These are phyloP conservation scores for Yarrowia yakushimensis DNA, from an alignment of 805 yeast genomes.

Conservation along the genomic window DNA sequence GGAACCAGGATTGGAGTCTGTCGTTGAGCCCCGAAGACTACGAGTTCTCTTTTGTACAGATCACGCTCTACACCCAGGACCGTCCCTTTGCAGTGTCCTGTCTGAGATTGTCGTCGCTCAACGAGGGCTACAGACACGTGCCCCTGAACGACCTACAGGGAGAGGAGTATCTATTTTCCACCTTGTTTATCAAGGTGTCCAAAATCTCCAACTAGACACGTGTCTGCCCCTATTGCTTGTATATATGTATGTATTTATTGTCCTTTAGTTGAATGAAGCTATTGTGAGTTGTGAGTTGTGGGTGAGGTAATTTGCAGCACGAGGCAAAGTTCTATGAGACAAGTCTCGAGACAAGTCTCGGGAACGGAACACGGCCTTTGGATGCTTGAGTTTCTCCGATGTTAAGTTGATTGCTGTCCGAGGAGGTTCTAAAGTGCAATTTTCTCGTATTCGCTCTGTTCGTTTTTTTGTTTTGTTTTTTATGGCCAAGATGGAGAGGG, in stretches of 20 bases:
- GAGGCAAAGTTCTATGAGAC: too few relatives aligned
- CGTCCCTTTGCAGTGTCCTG: constrained; percentile 56
- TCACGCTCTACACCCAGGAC: constrained; percentile 38
- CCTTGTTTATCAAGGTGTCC: constrained; percentile 44
- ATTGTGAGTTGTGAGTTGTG: not conserved
- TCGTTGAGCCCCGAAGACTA: constrained; percentile 28
- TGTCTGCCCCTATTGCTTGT: not conserved
- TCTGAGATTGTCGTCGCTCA: constrained; percentile 57
- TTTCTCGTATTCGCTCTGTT: too few relatives aligned
- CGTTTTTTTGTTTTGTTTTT: too few relatives aligned
- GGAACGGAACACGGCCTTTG: too few relatives aligned
- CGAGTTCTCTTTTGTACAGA: constrained; percentile 40
- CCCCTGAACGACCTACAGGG: constrained; percentile 77
- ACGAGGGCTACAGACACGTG: constrained; percentile 77
- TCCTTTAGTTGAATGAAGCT: not conserved
- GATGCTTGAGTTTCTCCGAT: too few relatives aligned
- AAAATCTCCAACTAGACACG: not conserved
- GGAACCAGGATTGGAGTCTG: constrained; percentile 54
- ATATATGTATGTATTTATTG: constrained; percentile 18
- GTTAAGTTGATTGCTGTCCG: too few relatives aligned
- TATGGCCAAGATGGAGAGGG: too few relatives aligned
- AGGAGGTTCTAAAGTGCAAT: too few relatives aligned
- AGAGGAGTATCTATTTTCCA: constrained; percentile 65
- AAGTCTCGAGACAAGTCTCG: not conserved
- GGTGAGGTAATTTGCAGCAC: too few relatives aligned